phyloP scores from a whole-genome alignment of 2,329 filamentous ascomycete genomes.

The Grosmannia huntii region DNA sequence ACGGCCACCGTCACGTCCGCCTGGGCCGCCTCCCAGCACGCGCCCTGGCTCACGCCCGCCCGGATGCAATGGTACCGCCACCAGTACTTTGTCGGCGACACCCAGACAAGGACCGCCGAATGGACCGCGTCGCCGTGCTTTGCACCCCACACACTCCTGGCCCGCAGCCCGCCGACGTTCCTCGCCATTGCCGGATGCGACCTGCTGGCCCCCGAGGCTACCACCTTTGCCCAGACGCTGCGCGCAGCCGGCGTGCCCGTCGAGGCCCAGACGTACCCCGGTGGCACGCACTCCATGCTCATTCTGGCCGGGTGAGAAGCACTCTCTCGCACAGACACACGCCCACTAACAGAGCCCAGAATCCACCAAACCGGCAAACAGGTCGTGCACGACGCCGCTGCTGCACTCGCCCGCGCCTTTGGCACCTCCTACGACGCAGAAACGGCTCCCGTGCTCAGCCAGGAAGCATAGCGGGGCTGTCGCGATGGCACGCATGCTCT shows the following conservation, averaged over 20 bases:
- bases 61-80: conserved; percentile 51
- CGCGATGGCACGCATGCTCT: neutral
- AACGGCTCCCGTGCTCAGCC: conserved; percentile 1
- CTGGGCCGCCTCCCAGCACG: conserved; percentile 37
- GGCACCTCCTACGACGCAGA: conserved; percentile 2
- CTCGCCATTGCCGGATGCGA: conserved; percentile 43
- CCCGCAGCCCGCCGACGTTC: conserved; percentile 33
- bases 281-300: conserved; percentile 9
- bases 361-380: conserved; percentile 4
- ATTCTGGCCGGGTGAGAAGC: conserved; percentile 3
- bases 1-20: conserved; percentile 34
- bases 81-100: conserved; percentile 38
- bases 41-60: conserved; percentile 33
- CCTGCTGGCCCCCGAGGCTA: conserved; percentile 41
- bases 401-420: neutral
- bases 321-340: neutral
- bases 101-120: conserved; percentile 34
- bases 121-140: conserved; percentile 10
- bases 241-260: conserved; percentile 30
- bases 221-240: conserved; percentile 36
- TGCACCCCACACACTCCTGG: conserved; percentile 38
- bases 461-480: neutral
- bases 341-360: neutral
- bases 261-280: conserved; percentile 23
- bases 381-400: conserved; percentile 7